Evolutionary conservation across 176 grass and related monocot species (phyloP).

Genomic region (Musa acuminata): DNA sequence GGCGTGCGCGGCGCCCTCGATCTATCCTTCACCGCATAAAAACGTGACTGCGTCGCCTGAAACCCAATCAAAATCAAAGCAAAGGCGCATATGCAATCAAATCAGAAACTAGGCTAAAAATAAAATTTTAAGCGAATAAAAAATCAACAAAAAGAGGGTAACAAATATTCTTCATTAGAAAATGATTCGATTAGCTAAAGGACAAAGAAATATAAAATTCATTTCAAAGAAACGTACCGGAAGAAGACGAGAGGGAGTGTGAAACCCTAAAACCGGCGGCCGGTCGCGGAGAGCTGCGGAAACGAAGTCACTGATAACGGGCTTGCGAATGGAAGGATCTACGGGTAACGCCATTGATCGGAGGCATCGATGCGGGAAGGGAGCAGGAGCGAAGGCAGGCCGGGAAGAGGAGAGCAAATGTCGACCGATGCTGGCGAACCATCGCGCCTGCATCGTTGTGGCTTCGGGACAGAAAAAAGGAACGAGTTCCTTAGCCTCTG

Average conservation of each 20-base stretch:
- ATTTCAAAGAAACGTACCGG: neutral
- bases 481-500: too few relatives aligned
- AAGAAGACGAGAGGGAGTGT: neutral
- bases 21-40: constrained; percentile 1
- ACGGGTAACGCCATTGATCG: neutral
- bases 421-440: neutral
- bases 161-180: neutral
- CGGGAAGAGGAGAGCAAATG: neutral
- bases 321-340: neutral
- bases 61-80: constrained; percentile 21
- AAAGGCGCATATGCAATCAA: neutral
- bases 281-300: neutral
- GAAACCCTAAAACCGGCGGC: neutral
- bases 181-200: neutral
- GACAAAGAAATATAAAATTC: neutral
- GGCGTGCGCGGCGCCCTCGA: constrained; percentile 1
- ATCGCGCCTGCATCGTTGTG: constrained; percentile 1
- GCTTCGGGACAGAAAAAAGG: neutral
- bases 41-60: constrained; percentile 18
- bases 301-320: neutral
- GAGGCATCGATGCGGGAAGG: neutral
- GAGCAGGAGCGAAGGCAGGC: neutral
- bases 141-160: neutral
- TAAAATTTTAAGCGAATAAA: neutral
- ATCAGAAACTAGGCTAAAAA: neutral